phyloP scores from a whole-genome alignment of 2,329 filamentous ascomycete species.

The Talaromyces atroroseus region DNA sequence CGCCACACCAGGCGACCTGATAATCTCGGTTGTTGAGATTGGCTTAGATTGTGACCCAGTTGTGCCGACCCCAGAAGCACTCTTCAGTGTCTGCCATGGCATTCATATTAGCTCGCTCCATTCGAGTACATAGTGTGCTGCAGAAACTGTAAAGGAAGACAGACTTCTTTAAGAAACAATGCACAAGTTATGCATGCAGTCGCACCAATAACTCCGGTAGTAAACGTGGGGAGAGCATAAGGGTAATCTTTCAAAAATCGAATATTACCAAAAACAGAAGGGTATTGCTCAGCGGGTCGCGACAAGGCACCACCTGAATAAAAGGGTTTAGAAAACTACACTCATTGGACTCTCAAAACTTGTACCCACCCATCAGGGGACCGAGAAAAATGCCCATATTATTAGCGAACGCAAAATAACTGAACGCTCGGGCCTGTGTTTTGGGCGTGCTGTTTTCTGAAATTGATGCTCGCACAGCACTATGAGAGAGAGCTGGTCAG shows the following conservation, averaged over 20 bases:
- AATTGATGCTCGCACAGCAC: slow-evolving; percentile 69
- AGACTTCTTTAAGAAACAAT: slow-evolving; percentile 57
- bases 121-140: background rate
- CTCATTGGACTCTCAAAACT: background rate
- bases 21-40: slow-evolving; percentile 38
- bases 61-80: slow-evolving; percentile 19
- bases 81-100: slow-evolving; percentile 25
- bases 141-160: slow-evolving; percentile 16
- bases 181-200: slow-evolving; percentile 48
- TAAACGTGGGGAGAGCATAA: slow-evolving; percentile 61
- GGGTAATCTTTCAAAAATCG: slow-evolving; percentile 60
- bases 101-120: background rate
- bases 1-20: slow-evolving; percentile 60
- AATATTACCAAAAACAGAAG: slow-evolving; percentile 49
- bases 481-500: slow-evolving; percentile 6
- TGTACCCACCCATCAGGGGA: slow-evolving; percentile 50
- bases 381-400: slow-evolving; percentile 72
- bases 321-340: slow-evolving; percentile 10
- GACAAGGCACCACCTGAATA: slow-evolving; percentile 59
- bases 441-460: slow-evolving; percentile 63
- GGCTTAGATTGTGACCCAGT: background rate
- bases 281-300: slow-evolving; percentile 61
- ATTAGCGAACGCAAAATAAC: slow-evolving; percentile 68
- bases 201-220: slow-evolving; percentile 50
- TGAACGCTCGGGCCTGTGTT: slow-evolving; percentile 69